Evolutionary conservation across 495 filamentous ascomycete genomes (phyloP).

Genomic region (Hypoxylon perforatum): DNA sequence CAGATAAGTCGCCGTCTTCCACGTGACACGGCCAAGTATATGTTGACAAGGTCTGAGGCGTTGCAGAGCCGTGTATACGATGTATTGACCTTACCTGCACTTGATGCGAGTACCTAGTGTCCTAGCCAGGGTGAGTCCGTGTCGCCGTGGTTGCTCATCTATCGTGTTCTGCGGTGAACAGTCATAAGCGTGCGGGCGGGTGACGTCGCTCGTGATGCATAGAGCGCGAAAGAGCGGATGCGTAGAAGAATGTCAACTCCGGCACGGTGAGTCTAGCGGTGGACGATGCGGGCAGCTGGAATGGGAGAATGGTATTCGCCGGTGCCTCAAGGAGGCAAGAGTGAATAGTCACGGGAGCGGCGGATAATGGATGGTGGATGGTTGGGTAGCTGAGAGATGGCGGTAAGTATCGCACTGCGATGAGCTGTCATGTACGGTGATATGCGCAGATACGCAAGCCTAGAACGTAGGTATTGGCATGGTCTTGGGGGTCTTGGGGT

Average conservation of each 20-base stretch:
- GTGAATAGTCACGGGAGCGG: constrained; percentile 30
- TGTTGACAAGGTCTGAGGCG: too few relatives aligned
- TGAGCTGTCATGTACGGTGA: constrained; percentile 36
- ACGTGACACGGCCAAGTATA: constrained; percentile 4
- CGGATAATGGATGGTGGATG: constrained; percentile 32
- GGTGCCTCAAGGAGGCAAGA: constrained; percentile 17
- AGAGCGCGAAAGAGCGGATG: constrained; percentile 37
- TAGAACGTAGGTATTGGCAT: constrained; percentile 13
- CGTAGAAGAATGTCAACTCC: constrained; percentile 6
- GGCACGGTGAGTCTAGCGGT: constrained; percentile 24
- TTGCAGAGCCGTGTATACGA: neutral
- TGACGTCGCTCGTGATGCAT: constrained; percentile 39
- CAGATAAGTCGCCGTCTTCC: neutral
- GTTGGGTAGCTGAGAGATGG: constrained; percentile 34
- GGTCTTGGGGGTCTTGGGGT: constrained; percentile 14
- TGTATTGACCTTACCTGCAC: neutral
- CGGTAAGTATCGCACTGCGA: constrained; percentile 40
- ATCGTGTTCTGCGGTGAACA: constrained; percentile 3
- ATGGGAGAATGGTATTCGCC: constrained; percentile 21
- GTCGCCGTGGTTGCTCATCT: constrained; percentile 11
- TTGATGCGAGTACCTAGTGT: neutral
- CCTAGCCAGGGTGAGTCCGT: constrained; percentile 15
- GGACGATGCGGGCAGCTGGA: constrained; percentile 7
- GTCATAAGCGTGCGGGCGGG: neutral
- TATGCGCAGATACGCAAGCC: constrained; percentile 30